Percentiles rank a stretch among this genome's conserved stretches.
These are phyloP conservation scores for Nicotiana noctiflora DNA, from an alignment of 257 asterid species.

Conservation along the genomic window DNA sequence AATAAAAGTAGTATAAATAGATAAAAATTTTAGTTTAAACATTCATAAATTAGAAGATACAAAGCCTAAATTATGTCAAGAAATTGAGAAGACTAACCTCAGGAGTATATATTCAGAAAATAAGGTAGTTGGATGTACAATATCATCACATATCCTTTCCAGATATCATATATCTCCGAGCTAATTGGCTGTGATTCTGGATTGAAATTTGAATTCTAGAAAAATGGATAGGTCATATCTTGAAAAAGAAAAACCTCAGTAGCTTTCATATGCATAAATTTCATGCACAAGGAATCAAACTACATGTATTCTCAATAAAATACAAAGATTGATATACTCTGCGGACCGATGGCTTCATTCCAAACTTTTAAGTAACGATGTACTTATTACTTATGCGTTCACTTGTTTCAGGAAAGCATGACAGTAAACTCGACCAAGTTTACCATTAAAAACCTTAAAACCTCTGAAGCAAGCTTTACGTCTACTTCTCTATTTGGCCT, in stretches of 20 bases:
- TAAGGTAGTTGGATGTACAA: too few relatives aligned
- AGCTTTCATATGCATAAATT: background rate
- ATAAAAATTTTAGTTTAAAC: too few relatives aligned
- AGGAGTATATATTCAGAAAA: background rate
- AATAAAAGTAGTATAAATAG: background rate
- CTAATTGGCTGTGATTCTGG: background rate
- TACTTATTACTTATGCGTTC: slow-evolving; percentile 10
- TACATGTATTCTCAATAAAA: slow-evolving; percentile 15
- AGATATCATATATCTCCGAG: background rate
- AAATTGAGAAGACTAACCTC: background rate
- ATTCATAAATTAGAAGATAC: background rate
- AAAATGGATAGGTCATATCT: background rate
- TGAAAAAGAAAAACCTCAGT: background rate
- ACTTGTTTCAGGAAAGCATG: slow-evolving; percentile 23
- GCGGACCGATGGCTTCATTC: slow-evolving; percentile 76
- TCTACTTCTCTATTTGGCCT: slow-evolving; percentile 24
- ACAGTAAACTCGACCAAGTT: slow-evolving; percentile 19
- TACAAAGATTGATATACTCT: slow-evolving; percentile 23
- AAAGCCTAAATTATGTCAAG: background rate
- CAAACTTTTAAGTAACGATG: slow-evolving; percentile 15
- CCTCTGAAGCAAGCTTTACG: slow-evolving; percentile 9
- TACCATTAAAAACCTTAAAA: slow-evolving; percentile 11
- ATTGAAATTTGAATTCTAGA: background rate
- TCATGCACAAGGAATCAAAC: background rate
- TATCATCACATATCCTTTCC: background rate